Evolutionary conservation across 495 filamentous ascomycete species (phyloP).

Genomic region (Daldinia vernicosa): DNA sequence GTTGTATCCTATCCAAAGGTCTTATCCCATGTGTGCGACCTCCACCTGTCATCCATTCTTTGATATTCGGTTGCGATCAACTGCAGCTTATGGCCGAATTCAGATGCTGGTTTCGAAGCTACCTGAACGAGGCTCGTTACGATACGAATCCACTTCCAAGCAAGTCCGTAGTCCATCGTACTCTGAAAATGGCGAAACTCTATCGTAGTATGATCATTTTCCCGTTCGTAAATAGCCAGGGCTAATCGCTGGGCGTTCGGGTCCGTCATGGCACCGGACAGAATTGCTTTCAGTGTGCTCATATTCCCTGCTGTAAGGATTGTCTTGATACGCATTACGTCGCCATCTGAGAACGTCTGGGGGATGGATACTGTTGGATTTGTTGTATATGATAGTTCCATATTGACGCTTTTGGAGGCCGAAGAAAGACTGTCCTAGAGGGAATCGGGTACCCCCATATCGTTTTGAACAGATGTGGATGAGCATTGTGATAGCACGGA

Average conservation of each 20-base stretch:
- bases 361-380: neutral
- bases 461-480: too few species aligned
- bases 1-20: neutral
- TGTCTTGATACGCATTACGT: neutral
- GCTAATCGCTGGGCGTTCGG: neutral
- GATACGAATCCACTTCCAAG: conserved; percentile 16
- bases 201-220: conserved; percentile 15
- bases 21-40: neutral
- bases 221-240: neutral
- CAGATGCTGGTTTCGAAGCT: conserved; percentile 12
- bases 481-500: neutral
- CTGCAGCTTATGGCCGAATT: conserved; percentile 1
- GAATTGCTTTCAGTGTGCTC: neutral
- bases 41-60: neutral
- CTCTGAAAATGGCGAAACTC: conserved; percentile 30
- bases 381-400: neutral
- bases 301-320: neutral
- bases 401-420: neutral
- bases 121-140: conserved; percentile 9
- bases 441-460: neutral
- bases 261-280: neutral
- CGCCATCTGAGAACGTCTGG: neutral
- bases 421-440: neutral
- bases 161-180: conserved; percentile 14
- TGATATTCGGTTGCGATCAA: neutral